Conservation (phyloP, 2,329 filamentous ascomycete species). For the Botrytis porri region DNA sequence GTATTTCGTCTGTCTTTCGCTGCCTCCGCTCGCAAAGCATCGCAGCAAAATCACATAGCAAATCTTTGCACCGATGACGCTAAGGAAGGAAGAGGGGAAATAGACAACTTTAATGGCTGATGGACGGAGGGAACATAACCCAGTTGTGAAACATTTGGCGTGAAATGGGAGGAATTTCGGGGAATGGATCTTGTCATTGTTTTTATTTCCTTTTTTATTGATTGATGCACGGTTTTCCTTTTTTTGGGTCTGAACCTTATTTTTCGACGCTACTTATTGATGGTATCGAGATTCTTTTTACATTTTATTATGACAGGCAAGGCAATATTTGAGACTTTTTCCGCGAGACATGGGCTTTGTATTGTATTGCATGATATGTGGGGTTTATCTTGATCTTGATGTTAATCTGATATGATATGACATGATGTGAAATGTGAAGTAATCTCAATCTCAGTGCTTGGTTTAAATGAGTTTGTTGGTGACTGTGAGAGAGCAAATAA, state of each 20-base stretch:
- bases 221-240: slow-evolving; percentile 19
- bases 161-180: slow-evolving; percentile 27
- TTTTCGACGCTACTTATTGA: slow-evolving; percentile 16
- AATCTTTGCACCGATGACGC: slow-evolving; percentile 24
- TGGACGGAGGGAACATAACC: slow-evolving; percentile 26
- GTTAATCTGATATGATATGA: background rate
- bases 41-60: slow-evolving; percentile 26
- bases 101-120: slow-evolving; percentile 37
- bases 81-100: slow-evolving; percentile 20
- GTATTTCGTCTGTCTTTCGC: slow-evolving; percentile 31
- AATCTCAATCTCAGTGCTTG: background rate
- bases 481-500: background rate
- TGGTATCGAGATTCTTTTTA: slow-evolving; percentile 13
- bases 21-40: slow-evolving; percentile 21
- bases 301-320: slow-evolving; percentile 24
- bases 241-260: slow-evolving; percentile 12
- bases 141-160: slow-evolving; percentile 33
- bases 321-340: slow-evolving; percentile 22
- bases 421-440: background rate
- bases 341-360: slow-evolving; percentile 9
- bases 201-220: slow-evolving; percentile 21
- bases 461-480: background rate
- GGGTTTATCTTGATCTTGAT: background rate
- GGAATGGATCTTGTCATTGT: slow-evolving; percentile 25
- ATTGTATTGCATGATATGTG: slow-evolving; percentile 15